Evolutionary conservation across 805 yeast species (phyloP).

Genomic region (Grigorovia jiainica): DNA sequence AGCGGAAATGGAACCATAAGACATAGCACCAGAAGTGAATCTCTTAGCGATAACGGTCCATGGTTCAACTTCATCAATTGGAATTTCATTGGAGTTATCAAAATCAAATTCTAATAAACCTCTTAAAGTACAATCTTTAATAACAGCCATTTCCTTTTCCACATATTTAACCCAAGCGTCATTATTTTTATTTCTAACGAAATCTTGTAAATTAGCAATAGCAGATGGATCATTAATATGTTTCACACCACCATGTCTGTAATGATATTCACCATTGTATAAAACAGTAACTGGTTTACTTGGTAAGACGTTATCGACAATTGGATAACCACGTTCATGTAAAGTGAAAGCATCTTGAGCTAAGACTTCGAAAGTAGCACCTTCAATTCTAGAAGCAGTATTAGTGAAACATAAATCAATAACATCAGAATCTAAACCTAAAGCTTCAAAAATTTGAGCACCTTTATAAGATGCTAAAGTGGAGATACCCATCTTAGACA

Average conservation of each 20-base stretch:
- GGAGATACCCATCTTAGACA: constrained; percentile 99
- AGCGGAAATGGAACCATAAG: constrained; percentile 97
- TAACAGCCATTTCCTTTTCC: constrained; percentile 84
- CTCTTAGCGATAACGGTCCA: constrained; percentile 98
- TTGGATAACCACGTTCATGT: constrained; percentile 88
- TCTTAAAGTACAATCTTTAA: constrained; percentile 85
- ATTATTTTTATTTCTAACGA: constrained; percentile 95
- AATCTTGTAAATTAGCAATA: constrained; percentile 91
- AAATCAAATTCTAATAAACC: constrained; percentile 89
- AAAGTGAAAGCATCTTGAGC: constrained; percentile 94
- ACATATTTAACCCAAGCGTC: constrained; percentile 85
- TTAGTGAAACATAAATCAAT: constrained; percentile 94
- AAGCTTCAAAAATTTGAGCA: constrained; percentile 95
- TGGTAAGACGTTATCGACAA: constrained; percentile 53
- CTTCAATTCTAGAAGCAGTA: constrained; percentile 93
- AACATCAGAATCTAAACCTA: constrained; percentile 92
- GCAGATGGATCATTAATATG: constrained; percentile 94
- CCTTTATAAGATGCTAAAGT: constrained; percentile 98
- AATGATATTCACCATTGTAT: constrained; percentile 84
- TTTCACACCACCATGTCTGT: constrained; percentile 98
- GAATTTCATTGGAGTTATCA: constrained; percentile 61
- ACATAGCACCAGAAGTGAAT: constrained; percentile 99
- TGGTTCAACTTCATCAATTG: constrained; percentile 96
- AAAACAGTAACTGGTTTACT: constrained; percentile 43
- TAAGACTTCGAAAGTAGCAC: constrained; percentile 89